Base-by-base conservation (phyloP, 352 stramenopile species). In the Pythium myriotylum region DNA sequence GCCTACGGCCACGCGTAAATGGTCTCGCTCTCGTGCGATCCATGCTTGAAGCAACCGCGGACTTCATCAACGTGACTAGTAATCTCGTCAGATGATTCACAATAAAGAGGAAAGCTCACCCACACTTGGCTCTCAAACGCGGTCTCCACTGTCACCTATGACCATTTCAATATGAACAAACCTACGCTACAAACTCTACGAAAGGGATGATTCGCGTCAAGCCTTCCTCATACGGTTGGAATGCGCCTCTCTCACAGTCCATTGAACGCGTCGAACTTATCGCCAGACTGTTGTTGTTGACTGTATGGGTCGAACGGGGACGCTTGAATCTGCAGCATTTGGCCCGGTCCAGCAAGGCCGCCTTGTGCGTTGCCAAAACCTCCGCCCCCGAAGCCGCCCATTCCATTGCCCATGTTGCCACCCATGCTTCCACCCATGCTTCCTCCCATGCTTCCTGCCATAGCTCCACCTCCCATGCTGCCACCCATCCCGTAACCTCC, bases 251-350 rank as follows among this genome's bases (percentile, higher is more conserved):
- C 53, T 52, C 45, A 94, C 62, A 95, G 65, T 17, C 78, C 81
- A 50, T 91, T 76, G 52, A 95, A 95, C 19, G 86, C 84, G 46
- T 82, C 91, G 74, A 92, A 95, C 59, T 79, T 82, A 62, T 95
- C 84, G 24, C 45, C 37, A 10, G 22, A 39, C 14, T 77, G 70
- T 54, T 84, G 77, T 29, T 83, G 74, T 22, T 80, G 74, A 7
- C 66, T 71, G 51, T 80, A 86, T 39, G 65, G 72, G 59, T 84
- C 70, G 58, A 80, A 88, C 13, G 73, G 61, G 26, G 68, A 54
- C 2, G 79, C 78, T 67, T 93, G 84, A 40, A 93, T 84, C 63
- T 93, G 84, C 33, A 93, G 70, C 67, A 88, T 77, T 48, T 82
- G 74, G 0, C 81, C 74, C 1, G 81, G 84, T 16, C 80, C 84